Evolutionary conservation across 371 early-diverging fungal species (phyloP).

Genomic region (Fennellomyces sp.): DNA sequence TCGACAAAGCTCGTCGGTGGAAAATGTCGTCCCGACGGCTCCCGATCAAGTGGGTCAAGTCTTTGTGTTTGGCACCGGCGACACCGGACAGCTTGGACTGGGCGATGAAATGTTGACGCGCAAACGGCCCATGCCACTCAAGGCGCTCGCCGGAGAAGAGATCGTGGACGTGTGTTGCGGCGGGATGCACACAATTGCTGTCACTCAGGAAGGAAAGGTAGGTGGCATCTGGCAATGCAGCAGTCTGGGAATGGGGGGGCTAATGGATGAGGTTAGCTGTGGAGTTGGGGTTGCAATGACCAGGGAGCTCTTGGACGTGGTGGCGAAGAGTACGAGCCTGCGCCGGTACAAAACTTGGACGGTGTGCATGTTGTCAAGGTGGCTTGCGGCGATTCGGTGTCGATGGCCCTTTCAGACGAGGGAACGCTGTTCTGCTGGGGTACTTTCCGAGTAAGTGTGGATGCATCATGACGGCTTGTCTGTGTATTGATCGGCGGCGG

Average conservation of each 20-base stretch:
- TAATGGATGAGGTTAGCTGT: constrained; percentile 48
- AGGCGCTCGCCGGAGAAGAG: constrained; percentile 61
- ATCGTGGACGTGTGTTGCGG: constrained; percentile 87
- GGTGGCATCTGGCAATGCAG: too few species aligned
- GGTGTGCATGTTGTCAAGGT: constrained; percentile 79
- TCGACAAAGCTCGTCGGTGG: not conserved
- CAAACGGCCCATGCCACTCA: constrained; percentile 75
- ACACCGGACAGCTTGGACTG: constrained; percentile 96
- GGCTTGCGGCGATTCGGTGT: constrained; percentile 92
- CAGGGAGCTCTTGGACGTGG: constrained; percentile 93
- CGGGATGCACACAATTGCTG: constrained; percentile 87
- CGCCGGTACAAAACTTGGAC: constrained; percentile 68
- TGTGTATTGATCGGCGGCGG: too few species aligned
- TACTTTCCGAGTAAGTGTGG: constrained; percentile 65
- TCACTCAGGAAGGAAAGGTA: constrained; percentile 77
- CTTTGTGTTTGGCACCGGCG: constrained; percentile 94
- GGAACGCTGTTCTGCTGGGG: constrained; percentile 96
- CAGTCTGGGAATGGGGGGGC: too few species aligned
- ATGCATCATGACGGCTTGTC: not conserved
- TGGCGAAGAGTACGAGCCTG: constrained; percentile 81
- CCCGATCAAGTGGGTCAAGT: constrained; percentile 63
- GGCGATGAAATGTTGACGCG: constrained; percentile 79
- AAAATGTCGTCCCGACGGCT: constrained; percentile 9
- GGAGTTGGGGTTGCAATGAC: constrained; percentile 99
- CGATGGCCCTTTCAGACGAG: constrained; percentile 85